A percentile compares a stretch with the other conserved stretches of the same genome.
Evolutionary conservation across 2,329 filamentous ascomycete species (phyloP).

Genomic region (Rutstroemia sp.): DNA sequence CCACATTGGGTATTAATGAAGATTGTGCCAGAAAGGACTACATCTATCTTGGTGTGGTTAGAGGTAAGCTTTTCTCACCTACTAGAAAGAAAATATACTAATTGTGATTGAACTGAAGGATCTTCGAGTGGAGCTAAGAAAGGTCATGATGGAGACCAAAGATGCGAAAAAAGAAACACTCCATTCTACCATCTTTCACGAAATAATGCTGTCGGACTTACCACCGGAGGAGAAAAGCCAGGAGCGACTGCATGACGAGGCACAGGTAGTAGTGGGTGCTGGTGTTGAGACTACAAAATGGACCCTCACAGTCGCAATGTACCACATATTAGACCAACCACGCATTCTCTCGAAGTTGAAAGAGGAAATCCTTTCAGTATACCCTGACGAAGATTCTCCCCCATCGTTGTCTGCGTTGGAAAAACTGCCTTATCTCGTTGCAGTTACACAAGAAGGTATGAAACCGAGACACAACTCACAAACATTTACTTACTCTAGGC

Average conservation of each 20-base stretch:
- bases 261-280: constrained; percentile 27
- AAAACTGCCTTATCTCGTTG: constrained; percentile 28
- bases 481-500: background rate
- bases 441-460: constrained; percentile 29
- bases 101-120: background rate
- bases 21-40: background rate
- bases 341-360: constrained; percentile 26
- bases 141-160: constrained; percentile 1
- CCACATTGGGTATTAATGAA: background rate
- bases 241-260: constrained; percentile 30
- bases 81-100: background rate
- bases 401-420: constrained; percentile 20
- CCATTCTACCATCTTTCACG: constrained; percentile 18
- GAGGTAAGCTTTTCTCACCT: background rate
- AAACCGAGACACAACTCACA: background rate
- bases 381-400: constrained; percentile 5
- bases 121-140: background rate
- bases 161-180: constrained; percentile 10
- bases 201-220: constrained; percentile 20
- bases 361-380: constrained; percentile 28
- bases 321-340: constrained; percentile 32
- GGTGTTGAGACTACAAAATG: constrained; percentile 33
- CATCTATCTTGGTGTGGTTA: background rate
- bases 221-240: constrained; percentile 30
- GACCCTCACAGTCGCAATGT: constrained; percentile 30